phyloP scores from a whole-genome alignment of 495 filamentous ascomycete species.

The Paragyromitra xinjiangensis region DNA sequence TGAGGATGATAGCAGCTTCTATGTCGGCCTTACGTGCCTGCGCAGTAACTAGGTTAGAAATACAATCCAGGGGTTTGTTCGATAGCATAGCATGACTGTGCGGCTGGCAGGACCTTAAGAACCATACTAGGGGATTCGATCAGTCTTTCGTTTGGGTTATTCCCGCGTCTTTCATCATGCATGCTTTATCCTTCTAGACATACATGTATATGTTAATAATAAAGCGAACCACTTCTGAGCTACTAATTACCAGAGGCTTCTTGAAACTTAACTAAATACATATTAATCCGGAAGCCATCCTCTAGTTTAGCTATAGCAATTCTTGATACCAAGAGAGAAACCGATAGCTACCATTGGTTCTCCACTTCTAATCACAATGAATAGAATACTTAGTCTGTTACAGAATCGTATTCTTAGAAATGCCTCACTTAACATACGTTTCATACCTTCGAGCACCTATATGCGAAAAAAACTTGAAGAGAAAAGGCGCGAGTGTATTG shows the following conservation, averaged over 20 bases:
- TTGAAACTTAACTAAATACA: background rate
- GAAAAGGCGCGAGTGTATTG: background rate
- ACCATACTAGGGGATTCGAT: background rate
- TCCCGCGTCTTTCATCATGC: background rate
- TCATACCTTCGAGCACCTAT: background rate
- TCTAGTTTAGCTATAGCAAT: background rate
- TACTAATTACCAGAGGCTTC: background rate
- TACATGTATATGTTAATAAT: background rate
- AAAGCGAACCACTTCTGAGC: background rate
- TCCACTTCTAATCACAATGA: background rate
- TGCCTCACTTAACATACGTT: background rate
- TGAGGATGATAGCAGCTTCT: too few species aligned
- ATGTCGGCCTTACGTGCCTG: too few species aligned
- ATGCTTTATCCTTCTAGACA: background rate
- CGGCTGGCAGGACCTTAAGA: too few species aligned
- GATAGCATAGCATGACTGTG: too few species aligned
- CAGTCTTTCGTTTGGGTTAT: background rate
- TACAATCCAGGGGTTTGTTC: too few species aligned
- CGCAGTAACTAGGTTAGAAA: too few species aligned
- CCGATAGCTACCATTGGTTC: background rate
- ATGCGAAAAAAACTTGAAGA: background rate
- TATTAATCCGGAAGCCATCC: background rate
- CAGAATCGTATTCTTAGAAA: background rate
- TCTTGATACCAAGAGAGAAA: background rate
- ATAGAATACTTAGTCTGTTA: background rate